A percentile compares a stretch with the other conserved stretches of the same genome.
phyloP scores from a whole-genome alignment of 2,329 filamentous ascomycete genomes.

The Neofusicoccum sp. region DNA sequence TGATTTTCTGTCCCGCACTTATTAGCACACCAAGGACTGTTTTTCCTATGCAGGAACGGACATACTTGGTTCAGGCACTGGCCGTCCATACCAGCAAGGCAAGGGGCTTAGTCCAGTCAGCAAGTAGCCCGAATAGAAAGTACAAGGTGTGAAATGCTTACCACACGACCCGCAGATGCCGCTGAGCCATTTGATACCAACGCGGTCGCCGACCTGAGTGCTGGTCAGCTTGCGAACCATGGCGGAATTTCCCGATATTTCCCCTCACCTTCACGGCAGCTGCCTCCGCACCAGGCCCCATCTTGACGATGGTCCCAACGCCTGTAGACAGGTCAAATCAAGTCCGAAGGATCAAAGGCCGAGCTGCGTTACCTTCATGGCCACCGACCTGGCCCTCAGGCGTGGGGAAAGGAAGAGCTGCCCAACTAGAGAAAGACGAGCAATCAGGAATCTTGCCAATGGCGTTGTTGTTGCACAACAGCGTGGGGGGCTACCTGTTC shows the following conservation, averaged over 20 bases:
- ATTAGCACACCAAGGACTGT: background rate
- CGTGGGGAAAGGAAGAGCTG: conserved; percentile 57
- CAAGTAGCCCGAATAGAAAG: background rate
- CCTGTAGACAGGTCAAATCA: conserved; percentile 44
- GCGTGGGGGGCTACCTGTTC: conserved; percentile 27
- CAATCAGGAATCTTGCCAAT: background rate
- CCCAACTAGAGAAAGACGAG: conserved; percentile 39
- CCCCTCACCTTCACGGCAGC: conserved; percentile 51
- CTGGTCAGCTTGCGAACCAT: background rate
- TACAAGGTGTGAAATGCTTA: conserved; percentile 22
- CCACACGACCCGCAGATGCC: conserved; percentile 50
- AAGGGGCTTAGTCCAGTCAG: conserved; percentile 37
- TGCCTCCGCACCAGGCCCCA: conserved; percentile 59
- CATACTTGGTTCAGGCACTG: conserved; percentile 50
- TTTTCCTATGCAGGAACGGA: background rate
- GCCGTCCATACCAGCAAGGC: conserved; percentile 55
- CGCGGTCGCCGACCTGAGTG: conserved; percentile 58
- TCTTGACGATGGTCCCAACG: conserved; percentile 62
- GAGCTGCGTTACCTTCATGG: conserved; percentile 58
- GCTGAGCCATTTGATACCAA: conserved; percentile 68
- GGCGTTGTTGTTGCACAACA: background rate
- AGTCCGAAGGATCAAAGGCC: no score
- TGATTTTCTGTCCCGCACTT: conserved; percentile 44
- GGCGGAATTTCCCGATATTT: no score
- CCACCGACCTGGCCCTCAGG: conserved; percentile 64